Evolutionary conservation across 2,329 filamentous ascomycete genomes (phyloP).

Genomic region (Cryphonectria nitschkei): DNA sequence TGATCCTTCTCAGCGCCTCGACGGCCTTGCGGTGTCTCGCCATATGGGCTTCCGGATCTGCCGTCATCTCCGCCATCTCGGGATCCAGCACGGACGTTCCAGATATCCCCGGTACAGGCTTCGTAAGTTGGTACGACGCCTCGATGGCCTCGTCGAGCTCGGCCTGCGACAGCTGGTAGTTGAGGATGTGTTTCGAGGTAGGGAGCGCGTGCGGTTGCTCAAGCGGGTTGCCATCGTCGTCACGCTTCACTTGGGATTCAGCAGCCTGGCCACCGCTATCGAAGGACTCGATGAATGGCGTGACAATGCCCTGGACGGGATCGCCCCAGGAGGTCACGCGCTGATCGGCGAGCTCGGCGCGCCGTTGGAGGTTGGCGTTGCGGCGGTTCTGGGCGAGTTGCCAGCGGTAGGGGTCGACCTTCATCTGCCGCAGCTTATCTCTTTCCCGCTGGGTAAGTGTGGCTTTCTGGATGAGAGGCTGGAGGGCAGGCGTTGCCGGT

Average conservation of each 20-base stretch:
- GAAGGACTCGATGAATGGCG: slow-evolving; percentile 83
- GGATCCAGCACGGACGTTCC: slow-evolving; percentile 1
- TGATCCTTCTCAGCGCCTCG: slow-evolving; percentile 79
- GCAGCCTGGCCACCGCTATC: slow-evolving; percentile 62
- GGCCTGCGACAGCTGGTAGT: slow-evolving; percentile 72
- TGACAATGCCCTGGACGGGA: slow-evolving; percentile 76
- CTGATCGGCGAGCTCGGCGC: slow-evolving; percentile 67
- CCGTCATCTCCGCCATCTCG: slow-evolving; percentile 33
- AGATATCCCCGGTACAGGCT: slow-evolving; percentile 47
- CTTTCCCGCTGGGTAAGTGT: slow-evolving; percentile 64
- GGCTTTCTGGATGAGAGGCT: slow-evolving; percentile 67
- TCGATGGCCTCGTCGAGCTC: slow-evolving; percentile 70
- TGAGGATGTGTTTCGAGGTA: slow-evolving; percentile 62
- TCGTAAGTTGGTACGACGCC: slow-evolving; percentile 70
- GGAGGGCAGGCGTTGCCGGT: slow-evolving; percentile 51
- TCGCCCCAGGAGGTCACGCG: slow-evolving; percentile 71
- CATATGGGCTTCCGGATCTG: slow-evolving; percentile 48
- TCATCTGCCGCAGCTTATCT: slow-evolving; percentile 67
- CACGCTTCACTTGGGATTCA: slow-evolving; percentile 41
- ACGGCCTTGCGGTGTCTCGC: slow-evolving; percentile 68
- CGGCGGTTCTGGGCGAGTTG: slow-evolving; percentile 83
- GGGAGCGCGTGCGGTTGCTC: slow-evolving; percentile 48
- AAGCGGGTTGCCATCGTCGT: slow-evolving; percentile 47
- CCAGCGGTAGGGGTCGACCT: slow-evolving; percentile 80
- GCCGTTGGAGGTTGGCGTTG: slow-evolving; percentile 78